A percentile compares a stretch with the other conserved stretches of the same genome.
phyloP scores from a whole-genome alignment of 257 asterid genomes.

The Forsythia viridissima region DNA sequence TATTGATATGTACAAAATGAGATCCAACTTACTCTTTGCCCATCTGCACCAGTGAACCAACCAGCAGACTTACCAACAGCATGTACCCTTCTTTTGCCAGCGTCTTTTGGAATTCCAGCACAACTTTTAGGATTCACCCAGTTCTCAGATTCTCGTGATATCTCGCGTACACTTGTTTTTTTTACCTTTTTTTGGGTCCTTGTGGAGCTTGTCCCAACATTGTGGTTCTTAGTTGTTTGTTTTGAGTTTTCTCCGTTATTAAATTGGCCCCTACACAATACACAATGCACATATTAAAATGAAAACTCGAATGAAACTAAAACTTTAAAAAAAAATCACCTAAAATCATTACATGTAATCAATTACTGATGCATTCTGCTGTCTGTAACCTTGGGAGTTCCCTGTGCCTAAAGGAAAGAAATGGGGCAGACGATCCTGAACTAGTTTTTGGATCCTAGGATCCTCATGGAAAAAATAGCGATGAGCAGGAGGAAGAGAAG shows the following conservation, averaged over 20 bases:
- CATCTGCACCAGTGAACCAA: constrained; percentile 68
- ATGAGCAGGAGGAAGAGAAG: constrained; percentile 58
- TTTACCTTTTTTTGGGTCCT: constrained; percentile 46
- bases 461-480: constrained; percentile 73
- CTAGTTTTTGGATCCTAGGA: constrained; percentile 72
- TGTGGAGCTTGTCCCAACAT: constrained; percentile 39
- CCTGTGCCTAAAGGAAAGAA: constrained; percentile 73
- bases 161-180: constrained; percentile 34
- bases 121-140: constrained; percentile 75
- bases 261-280: constrained; percentile 71
- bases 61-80: constrained; percentile 71
- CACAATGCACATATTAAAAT: constrained; percentile 10
- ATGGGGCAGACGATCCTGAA: constrained; percentile 72
- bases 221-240: constrained; percentile 28
- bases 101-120: constrained; percentile 54
- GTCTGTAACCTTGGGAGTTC: constrained; percentile 46
- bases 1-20: constrained; percentile 10
- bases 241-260: constrained; percentile 43
- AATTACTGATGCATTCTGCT: constrained; percentile 46
- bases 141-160: constrained; percentile 45
- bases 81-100: constrained; percentile 80
- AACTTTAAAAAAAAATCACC: neutral
- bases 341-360: constrained; percentile 66
- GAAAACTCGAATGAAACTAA: neutral
- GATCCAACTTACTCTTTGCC: constrained; percentile 63